A percentile compares a stretch with the other conserved stretches of the same genome.
Conservation (phyloP, 2,329 filamentous ascomycete genomes). For the Corniculantispora saksenae region DNA sequence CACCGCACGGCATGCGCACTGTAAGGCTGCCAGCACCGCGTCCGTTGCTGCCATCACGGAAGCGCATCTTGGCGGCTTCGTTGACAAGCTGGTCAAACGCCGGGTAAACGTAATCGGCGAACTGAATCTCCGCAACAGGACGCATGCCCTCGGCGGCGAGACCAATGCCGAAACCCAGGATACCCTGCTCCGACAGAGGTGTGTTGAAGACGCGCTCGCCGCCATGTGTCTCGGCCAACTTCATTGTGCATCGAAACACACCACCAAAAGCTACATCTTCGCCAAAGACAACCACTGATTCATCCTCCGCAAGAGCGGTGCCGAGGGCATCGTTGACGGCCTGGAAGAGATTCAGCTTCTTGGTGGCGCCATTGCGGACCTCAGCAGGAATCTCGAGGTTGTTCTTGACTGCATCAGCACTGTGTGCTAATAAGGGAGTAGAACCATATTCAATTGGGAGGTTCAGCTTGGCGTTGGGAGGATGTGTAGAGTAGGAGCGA, state of each 20-base stretch:
- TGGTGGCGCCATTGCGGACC: constrained; percentile 68
- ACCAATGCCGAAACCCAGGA: constrained; percentile 91
- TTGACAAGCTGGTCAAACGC: constrained; percentile 95
- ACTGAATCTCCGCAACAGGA: constrained; percentile 92
- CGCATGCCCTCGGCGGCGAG: constrained; percentile 88
- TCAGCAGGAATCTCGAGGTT: constrained; percentile 71
- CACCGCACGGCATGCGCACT: constrained; percentile 86
- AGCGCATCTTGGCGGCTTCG: constrained; percentile 86
- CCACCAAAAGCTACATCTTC: constrained; percentile 97
- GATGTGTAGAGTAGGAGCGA: constrained; percentile 55
- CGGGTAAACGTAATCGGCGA: constrained; percentile 91
- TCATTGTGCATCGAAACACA: constrained; percentile 93
- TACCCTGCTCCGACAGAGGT: constrained; percentile 89
- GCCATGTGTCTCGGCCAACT: constrained; percentile 84
- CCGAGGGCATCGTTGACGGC: constrained; percentile 88
- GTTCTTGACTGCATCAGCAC: constrained; percentile 67
- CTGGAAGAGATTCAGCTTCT: constrained; percentile 91
- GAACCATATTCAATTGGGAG: constrained; percentile 83
- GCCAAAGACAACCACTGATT: constrained; percentile 86
- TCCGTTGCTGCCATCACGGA: constrained; percentile 63
- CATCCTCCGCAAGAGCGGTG: constrained; percentile 78
- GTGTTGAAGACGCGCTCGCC: constrained; percentile 93
- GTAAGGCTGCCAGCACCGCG: constrained; percentile 75
- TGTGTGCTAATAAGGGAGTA: constrained; percentile 80
- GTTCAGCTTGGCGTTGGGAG: constrained; percentile 70